These are phyloP conservation scores for Nicotiana obtusifolia DNA, from an alignment of 257 asterid genomes.

Conservation along the genomic window DNA sequence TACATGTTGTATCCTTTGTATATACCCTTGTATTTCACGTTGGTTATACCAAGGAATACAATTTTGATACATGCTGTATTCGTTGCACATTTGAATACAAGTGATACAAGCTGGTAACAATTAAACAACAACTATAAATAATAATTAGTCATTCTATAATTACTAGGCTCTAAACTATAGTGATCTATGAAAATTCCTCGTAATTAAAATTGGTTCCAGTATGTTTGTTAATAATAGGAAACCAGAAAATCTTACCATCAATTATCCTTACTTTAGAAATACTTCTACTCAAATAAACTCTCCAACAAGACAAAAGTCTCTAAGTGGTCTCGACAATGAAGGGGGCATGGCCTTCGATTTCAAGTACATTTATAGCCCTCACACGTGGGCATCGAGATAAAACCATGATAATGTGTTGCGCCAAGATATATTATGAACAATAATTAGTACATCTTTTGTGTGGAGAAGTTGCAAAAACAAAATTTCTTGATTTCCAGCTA, in stretches of 20 bases:
- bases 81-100: no score
- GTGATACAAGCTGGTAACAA: no score
- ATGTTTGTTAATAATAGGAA: background rate
- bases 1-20: no score
- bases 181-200: no score
- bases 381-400: constrained; percentile 16
- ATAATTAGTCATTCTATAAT: no score
- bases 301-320: background rate
- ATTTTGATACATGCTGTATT: no score
- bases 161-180: no score
- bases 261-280: background rate
- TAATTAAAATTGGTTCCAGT: background rate
- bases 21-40: no score
- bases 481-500: background rate
- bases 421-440: constrained; percentile 8
- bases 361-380: constrained; percentile 12
- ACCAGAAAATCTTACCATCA: background rate
- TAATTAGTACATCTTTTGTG: background rate
- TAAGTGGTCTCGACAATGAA: background rate
- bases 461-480: background rate
- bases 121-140: no score
- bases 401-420: background rate
- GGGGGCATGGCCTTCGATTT: background rate
- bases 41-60: no score
- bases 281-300: constrained; percentile 4